Percentiles rank a stretch among this genome's conserved stretches.
phyloP scores from a whole-genome alignment of 306 rosid genomes.

The Prunus dulcis region DNA sequence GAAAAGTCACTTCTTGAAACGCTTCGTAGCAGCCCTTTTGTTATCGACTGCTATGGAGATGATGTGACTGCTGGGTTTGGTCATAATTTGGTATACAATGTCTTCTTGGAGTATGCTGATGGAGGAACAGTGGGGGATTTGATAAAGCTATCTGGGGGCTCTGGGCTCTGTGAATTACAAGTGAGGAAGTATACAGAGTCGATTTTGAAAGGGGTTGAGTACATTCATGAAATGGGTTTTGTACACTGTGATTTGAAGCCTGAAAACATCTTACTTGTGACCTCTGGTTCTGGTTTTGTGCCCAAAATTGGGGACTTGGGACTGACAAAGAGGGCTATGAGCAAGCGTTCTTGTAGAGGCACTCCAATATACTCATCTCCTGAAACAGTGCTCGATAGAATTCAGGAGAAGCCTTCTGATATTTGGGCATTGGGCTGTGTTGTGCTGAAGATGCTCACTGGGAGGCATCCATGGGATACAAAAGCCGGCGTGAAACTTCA shows the following conservation, averaged over 20 bases:
- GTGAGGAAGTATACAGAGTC: not conserved
- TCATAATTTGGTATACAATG: not conserved
- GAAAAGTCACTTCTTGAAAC: no score
- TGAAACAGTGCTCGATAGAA: not conserved
- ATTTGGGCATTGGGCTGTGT: constrained; percentile 7
- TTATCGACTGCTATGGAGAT: no score
- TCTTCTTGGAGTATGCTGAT: not conserved
- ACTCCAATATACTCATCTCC: not conserved
- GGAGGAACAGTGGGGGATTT: no score
- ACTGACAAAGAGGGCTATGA: not conserved
- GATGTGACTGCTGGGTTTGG: no score
- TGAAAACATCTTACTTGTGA: not conserved
- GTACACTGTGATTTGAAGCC: constrained; percentile 27
- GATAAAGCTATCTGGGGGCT: not conserved
- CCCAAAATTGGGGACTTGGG: constrained; percentile 5
- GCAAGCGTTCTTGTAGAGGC: not conserved
- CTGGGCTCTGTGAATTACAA: not conserved
- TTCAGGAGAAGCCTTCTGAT: constrained; percentile 6
- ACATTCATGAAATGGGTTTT: constrained; percentile 8
- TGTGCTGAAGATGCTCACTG: constrained; percentile 5
- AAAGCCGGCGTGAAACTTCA: not conserved
- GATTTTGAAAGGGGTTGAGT: not conserved
- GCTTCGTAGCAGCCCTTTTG: no score
- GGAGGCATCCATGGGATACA: not conserved
- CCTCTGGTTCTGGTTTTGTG: not conserved